These are phyloP conservation scores for Fusarium sp. DNA, from an alignment of 2,329 filamentous ascomycete species.

Conservation along the genomic window DNA sequence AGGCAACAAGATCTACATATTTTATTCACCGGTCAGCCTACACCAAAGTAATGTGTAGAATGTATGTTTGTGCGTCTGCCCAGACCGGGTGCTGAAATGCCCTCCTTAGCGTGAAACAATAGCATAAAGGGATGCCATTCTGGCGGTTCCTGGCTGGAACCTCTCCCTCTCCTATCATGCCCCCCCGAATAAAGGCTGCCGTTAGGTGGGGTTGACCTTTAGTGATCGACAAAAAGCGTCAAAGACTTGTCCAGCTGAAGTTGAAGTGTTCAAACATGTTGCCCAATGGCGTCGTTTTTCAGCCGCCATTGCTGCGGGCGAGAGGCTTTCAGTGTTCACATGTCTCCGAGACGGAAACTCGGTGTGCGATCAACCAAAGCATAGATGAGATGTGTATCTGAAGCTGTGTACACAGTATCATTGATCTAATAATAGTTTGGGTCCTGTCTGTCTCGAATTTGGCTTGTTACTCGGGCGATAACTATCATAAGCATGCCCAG, in stretches of 20 bases:
- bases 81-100: conserved; percentile 12
- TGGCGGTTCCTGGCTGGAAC: not conserved
- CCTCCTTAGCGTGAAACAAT: conserved; percentile 37
- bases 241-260: not conserved
- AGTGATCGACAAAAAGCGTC: conserved; percentile 4
- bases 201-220: not conserved
- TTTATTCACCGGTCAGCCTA: too few relatives aligned
- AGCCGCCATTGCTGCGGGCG: not conserved
- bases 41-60: not conserved
- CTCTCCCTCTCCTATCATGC: not conserved
- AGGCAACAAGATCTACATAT: too few relatives aligned
- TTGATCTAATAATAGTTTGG: not conserved
- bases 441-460: not conserved
- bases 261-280: not conserved
- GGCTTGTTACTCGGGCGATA: too few relatives aligned
- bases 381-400: not conserved
- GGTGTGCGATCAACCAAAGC: not conserved
- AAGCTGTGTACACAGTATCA: not conserved
- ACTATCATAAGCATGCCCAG: too few relatives aligned
- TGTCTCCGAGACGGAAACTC: not conserved
- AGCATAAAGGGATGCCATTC: conserved; percentile 7
- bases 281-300: conserved; percentile 1
- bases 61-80: conserved; percentile 3
- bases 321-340: not conserved
- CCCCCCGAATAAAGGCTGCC: not conserved